Conservation (phyloP, 495 filamentous ascomycete species). For the Coniosporium apollinis region DNA sequence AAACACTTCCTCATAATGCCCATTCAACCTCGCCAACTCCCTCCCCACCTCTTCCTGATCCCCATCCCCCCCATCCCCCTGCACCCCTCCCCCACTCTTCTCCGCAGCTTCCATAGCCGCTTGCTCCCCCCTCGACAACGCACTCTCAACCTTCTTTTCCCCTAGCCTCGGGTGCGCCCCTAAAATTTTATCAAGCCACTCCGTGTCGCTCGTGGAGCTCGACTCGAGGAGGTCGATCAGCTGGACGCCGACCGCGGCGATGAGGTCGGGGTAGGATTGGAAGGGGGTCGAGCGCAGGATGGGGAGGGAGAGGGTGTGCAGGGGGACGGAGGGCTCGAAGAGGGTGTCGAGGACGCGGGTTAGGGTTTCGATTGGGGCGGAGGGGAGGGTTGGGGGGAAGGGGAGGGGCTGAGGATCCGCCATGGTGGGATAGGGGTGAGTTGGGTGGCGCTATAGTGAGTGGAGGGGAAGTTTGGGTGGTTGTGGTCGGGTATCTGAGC, state of each 20-base stretch:
- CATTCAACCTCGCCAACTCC: slow-evolving; percentile 48
- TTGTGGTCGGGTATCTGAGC: too few species aligned
- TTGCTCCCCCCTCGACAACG: slow-evolving; percentile 64
- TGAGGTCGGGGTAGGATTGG: slow-evolving; percentile 40
- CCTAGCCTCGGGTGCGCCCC: slow-evolving; percentile 82
- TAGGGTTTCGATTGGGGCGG: slow-evolving; percentile 38
- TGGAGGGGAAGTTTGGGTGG: too few species aligned
- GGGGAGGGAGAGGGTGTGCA: slow-evolving; percentile 55
- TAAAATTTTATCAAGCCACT: slow-evolving; percentile 51
- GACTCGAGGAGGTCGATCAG: slow-evolving; percentile 37
- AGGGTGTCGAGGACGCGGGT: slow-evolving; percentile 58
- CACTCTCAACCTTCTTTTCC: slow-evolving; percentile 59
- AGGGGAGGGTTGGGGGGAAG: slow-evolving; percentile 30
- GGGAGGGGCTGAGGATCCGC: too few species aligned
- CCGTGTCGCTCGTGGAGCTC: slow-evolving; percentile 33
- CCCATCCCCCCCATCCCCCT: slow-evolving; percentile 34
- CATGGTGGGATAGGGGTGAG: too few species aligned
- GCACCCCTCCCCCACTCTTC: slow-evolving; percentile 32
- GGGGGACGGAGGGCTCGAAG: slow-evolving; percentile 66
- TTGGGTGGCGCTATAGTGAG: too few species aligned
- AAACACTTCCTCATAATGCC: slow-evolving; percentile 66
- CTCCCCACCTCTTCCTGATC: too few species aligned
- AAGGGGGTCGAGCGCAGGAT: slow-evolving; percentile 47
- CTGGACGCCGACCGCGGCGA: slow-evolving; percentile 39
- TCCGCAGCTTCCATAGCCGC: slow-evolving; percentile 41